Evolutionary conservation across 352 stramenopile species (phyloP), one percentile per base, ranked within the genome.

Genomic region (Phytophthora pini): DNA sequence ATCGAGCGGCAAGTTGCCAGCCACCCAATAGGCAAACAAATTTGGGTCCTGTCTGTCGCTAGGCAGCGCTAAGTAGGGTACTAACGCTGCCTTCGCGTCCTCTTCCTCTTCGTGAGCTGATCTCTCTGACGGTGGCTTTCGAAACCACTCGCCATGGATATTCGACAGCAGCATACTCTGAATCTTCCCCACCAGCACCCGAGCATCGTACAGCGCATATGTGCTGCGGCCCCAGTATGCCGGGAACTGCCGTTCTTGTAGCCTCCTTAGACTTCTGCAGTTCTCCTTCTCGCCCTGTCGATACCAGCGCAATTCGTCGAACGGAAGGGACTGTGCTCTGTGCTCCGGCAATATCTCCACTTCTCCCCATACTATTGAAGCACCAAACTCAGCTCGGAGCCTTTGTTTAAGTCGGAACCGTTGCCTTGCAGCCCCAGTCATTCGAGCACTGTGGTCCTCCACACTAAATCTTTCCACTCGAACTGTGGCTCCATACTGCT

Each of bases 21-120:
- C 84, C 6, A 95, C 75, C 88, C 88, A 95, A 48, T 90, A 91
- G 4, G 86, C 84, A 29, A 94, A 95, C 26, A 79, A 68, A 27
- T 84, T 87, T 12, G 86, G 80, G 50, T 94, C 86, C 32, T 80
- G 72, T 32, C 68, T 68, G 20, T 86, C 69, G 45, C 77, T 80
- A 7, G 74, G 57, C 44, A 77, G 38, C 27, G 65, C 57, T 44
- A 86, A 60, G 24, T 72, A 83, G 50, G 73, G 60, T 45, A 52
- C 60, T 38, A 78, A 53, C 12, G 47, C 63, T 36, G 56, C 20
- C 7, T 69, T 70, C 22, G 63, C 65, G 39, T 70, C 57, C 4
- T 55, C 36, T 7, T 27, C 43, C 10, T 41, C 38, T 58, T 61
- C 49, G 56, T 60, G 9, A 36, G 51, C 59, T 41, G 48, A 22